A percentile compares a stretch with the other conserved stretches of the same genome.
Conservation (phyloP, 768 basidiomycete species). For the Cubamyces lactineus region DNA sequence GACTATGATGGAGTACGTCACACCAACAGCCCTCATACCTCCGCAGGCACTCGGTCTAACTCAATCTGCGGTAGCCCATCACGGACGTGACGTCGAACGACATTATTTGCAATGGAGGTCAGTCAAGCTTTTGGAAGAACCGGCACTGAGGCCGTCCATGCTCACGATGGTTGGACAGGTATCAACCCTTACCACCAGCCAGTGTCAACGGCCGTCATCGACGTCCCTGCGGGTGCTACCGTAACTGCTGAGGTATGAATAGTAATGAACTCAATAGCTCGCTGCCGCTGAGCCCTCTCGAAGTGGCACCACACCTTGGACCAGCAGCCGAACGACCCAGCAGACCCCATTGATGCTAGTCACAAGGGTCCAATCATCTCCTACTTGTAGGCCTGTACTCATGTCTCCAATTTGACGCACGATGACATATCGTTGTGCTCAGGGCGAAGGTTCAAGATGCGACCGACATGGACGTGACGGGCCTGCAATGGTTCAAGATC, state of each 20-base stretch:
- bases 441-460: slow-evolving; percentile 52
- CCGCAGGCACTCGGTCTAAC: background rate
- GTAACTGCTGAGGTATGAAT: slow-evolving; percentile 57
- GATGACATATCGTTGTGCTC: background rate
- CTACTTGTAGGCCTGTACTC: background rate
- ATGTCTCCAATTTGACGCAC: background rate
- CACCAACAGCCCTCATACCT: slow-evolving; percentile 8
- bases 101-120: slow-evolving; percentile 57
- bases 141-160: no score
- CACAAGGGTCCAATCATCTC: slow-evolving; percentile 50
- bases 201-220: slow-evolving; percentile 47
- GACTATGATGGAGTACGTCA: slow-evolving; percentile 50
- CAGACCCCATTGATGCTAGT: slow-evolving; percentile 49
- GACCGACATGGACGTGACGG: slow-evolving; percentile 48
- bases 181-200: slow-evolving; percentile 57
- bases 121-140: background rate
- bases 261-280: background rate
- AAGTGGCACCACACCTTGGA: slow-evolving; percentile 16
- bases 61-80: slow-evolving; percentile 46
- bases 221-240: slow-evolving; percentile 55
- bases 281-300: background rate
- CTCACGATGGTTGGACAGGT: slow-evolving; percentile 20
- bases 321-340: slow-evolving; percentile 43
- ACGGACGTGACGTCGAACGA: slow-evolving; percentile 57
- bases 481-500: slow-evolving; percentile 58